Percentiles rank a stretch among this genome's conserved stretches.
These are phyloP conservation scores for Mrakiaceae sp. DNA, from an alignment of 1,284 basidiomycete species.

Conservation along the genomic window DNA sequence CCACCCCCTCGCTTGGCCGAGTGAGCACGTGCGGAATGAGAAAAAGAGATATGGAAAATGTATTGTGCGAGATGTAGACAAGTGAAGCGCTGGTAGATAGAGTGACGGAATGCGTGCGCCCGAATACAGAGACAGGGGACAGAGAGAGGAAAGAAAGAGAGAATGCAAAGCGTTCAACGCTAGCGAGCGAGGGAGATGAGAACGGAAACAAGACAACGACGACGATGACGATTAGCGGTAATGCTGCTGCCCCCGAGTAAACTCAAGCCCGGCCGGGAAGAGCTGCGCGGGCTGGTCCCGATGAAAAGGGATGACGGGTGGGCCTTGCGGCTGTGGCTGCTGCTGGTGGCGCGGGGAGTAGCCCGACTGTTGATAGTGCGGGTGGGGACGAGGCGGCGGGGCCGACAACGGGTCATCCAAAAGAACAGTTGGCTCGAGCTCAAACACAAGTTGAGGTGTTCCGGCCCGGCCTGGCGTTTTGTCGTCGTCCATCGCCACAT, in stretches of 20 bases:
- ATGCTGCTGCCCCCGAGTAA: constrained; percentile 6
- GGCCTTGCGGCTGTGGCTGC: background rate
- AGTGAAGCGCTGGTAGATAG: background rate
- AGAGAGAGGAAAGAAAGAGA: background rate
- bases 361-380: background rate
- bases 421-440: constrained; percentile 33
- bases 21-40: no score
- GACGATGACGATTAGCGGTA: background rate
- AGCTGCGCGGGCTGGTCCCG: background rate
- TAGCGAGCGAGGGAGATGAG: background rate
- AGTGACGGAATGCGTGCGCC: background rate
- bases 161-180: background rate
- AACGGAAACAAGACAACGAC: background rate
- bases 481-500: constrained; percentile 23
- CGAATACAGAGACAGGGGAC: background rate
- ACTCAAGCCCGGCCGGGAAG: constrained; percentile 7
- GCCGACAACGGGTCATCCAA: constrained; percentile 25
- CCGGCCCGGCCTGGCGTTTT: constrained; percentile 19
- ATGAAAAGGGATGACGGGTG: background rate
- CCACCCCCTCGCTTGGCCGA: no score
- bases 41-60: no score
- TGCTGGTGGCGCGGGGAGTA: background rate
- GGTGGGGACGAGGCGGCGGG: background rate
- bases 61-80: background rate
- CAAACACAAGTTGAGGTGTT: constrained; percentile 32